Base-by-base conservation (phyloP, 331 rosid species). In the Quercus lobata region DNA sequence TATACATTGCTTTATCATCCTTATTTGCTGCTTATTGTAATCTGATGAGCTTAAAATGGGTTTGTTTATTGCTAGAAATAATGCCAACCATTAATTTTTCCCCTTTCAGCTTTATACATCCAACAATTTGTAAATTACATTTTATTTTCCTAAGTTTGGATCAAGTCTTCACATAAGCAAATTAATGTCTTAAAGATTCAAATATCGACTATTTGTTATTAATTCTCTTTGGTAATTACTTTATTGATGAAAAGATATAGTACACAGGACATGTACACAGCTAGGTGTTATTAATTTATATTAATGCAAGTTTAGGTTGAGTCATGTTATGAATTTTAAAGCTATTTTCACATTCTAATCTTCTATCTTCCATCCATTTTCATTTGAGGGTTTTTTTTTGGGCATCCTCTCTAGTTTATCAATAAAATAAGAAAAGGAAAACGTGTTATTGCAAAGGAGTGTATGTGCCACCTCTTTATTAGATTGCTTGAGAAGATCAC, bases 271-370 rank as follows among this genome's bases (percentile, higher is more conserved):
- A 4, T 34, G 30, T 29, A 12, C 70, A 15, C 8, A 5, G 29
- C 37, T 62, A n/a, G 10, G 1, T 15, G n/a, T 25, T 63, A 29
- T 63, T 29, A 16, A 5, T 63, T 29, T 34, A 1, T 29, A 29
- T 63, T 63, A 29, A 63, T 63, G 70, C 70, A 62, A 27, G 69
- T 63, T 63, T 63, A 63, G 21, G 37, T 63, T 63, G 70, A 63
- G 41, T 27, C 21, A 15, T 29, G 37, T 25, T 25, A 29, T 29
- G 41, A 14, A 16, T 7, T 29, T 29, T 6, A 14, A 6, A 25
- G 15, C 30, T 7, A 14, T 63, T 63, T 63, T 29, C 70, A 63
- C 70, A 32, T 63, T 63, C 41, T 63, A 63, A 27, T 63, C 41
- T 29, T 63, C 21, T 63, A 60, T 60, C 11, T 27, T 6, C 41